phyloP scores from a whole-genome alignment of 73 alveolate genomes.

The Paraurostyla sp. region DNA sequence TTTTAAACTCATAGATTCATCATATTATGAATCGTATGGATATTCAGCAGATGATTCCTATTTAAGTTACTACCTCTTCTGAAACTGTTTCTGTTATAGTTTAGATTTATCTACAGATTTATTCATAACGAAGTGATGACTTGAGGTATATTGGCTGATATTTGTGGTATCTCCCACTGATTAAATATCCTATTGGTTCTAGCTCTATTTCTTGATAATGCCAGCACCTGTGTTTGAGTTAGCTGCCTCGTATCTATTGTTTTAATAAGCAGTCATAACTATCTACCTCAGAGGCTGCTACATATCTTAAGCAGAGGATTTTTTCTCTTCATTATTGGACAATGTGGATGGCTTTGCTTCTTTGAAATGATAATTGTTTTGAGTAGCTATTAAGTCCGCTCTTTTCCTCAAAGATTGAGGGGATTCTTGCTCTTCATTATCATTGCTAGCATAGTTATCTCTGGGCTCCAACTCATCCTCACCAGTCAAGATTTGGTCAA shows the following conservation, averaged over 20 bases:
- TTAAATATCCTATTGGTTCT: background rate
- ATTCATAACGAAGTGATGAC: constrained; percentile 39
- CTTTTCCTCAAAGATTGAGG: too few relatives aligned
- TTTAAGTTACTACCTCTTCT: too few relatives aligned
- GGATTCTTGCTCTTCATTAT: too few relatives aligned
- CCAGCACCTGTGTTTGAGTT: background rate
- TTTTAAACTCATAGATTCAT: background rate
- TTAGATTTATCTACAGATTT: constrained; percentile 14
- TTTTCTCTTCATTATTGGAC: background rate
- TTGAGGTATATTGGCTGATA: background rate
- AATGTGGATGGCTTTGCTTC: background rate
- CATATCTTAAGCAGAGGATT: background rate
- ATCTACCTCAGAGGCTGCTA: constrained; percentile 13
- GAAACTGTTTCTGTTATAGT: too few relatives aligned
- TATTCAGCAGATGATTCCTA: background rate
- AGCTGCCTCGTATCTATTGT: constrained; percentile 5
- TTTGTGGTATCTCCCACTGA: background rate
- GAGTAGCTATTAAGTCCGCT: too few relatives aligned
- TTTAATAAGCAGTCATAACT: constrained; percentile 32
- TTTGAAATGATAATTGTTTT: background rate
- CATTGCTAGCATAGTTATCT: too few relatives aligned
- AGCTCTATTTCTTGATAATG: background rate
- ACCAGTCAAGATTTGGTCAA: background rate
- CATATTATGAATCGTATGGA: constrained; percentile 24
- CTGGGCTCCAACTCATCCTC: too few relatives aligned